Evolutionary conservation across 495 filamentous ascomycete genomes (phyloP).

Genomic region (Penicillium paradoxum): DNA sequence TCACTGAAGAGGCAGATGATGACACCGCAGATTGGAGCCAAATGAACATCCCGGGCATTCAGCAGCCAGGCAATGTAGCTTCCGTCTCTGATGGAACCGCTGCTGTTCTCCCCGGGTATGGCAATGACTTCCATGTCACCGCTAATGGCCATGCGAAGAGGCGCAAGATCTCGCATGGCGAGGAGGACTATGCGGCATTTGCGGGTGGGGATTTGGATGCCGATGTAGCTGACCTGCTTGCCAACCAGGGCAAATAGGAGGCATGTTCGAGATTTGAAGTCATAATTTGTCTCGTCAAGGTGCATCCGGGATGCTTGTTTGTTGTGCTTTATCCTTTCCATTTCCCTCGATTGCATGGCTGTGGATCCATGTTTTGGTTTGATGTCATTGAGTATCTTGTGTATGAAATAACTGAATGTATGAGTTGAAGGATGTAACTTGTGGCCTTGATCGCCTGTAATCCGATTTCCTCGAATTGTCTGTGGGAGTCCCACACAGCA

Average conservation of each 20-base stretch:
- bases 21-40: conserved; percentile 23
- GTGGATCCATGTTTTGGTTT: not conserved
- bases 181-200: conserved; percentile 67
- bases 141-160: conserved; percentile 56
- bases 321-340: not conserved
- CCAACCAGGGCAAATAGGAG: conserved; percentile 42
- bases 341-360: not conserved
- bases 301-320: not conserved
- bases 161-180: conserved; percentile 64
- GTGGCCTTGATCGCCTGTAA: not conserved
- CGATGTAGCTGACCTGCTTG: conserved; percentile 76
- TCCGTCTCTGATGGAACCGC: conserved; percentile 48
- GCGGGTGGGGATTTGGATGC: conserved; percentile 68
- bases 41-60: conserved; percentile 27
- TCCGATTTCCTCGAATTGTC: not conserved
- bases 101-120: conserved; percentile 34
- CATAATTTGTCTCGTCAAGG: not conserved
- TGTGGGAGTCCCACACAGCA: not conserved
- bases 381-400: not conserved
- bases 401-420: not conserved
- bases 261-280: not conserved
- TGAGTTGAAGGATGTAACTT: not conserved
- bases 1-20: conserved; percentile 24
- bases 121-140: conserved; percentile 30
- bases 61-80: conserved; percentile 29